A percentile compares a stretch with the other conserved stretches of the same genome.
phyloP scores from a whole-genome alignment of 2,329 filamentous ascomycete genomes.

The Cladophialophora immunda region DNA sequence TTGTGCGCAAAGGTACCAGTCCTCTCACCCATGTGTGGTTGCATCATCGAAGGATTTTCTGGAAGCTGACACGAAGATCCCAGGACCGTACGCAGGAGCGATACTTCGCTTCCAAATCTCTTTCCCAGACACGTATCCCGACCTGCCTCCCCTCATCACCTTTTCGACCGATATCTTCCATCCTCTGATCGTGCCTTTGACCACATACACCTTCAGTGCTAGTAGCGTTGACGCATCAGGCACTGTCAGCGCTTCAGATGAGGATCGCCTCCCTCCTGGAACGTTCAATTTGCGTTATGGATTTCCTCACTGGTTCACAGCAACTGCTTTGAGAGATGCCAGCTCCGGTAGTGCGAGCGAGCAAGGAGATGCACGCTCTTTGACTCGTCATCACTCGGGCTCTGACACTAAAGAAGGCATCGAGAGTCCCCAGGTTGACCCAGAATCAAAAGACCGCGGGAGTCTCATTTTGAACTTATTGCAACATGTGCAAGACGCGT shows the following conservation, averaged over 20 bases:
- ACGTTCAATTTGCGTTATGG: conserved; percentile 90
- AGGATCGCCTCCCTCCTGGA: conserved; percentile 83
- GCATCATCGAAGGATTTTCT: neutral
- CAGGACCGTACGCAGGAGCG: conserved; percentile 88
- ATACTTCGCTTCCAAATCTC: conserved; percentile 89
- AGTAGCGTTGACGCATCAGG: conserved; percentile 60
- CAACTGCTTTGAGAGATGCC: conserved; percentile 60
- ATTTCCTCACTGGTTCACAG: conserved; percentile 83
- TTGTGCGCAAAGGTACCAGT: conserved; percentile 80
- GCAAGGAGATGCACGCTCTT: neutral
- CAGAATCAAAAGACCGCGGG: conserved; percentile 14
- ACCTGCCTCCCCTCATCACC: conserved; percentile 80
- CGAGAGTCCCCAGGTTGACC: neutral
- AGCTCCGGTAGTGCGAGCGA: conserved; percentile 43
- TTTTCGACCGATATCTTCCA: conserved; percentile 96
- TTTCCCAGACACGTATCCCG: conserved; percentile 82
- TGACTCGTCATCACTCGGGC: conserved; percentile 46
- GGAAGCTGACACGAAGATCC: conserved; percentile 16
- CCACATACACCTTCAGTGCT: conserved; percentile 92
- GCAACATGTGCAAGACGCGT: conserved; percentile 81
- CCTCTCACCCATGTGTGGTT: neutral
- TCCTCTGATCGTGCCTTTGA: conserved; percentile 87
- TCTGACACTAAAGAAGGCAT: conserved; percentile 1
- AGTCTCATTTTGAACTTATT: conserved; percentile 50
- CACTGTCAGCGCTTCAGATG: conserved; percentile 82